Evolutionary conservation across 2,329 filamentous ascomycete species (phyloP).

Genomic region (Diaporthe longicolla): DNA sequence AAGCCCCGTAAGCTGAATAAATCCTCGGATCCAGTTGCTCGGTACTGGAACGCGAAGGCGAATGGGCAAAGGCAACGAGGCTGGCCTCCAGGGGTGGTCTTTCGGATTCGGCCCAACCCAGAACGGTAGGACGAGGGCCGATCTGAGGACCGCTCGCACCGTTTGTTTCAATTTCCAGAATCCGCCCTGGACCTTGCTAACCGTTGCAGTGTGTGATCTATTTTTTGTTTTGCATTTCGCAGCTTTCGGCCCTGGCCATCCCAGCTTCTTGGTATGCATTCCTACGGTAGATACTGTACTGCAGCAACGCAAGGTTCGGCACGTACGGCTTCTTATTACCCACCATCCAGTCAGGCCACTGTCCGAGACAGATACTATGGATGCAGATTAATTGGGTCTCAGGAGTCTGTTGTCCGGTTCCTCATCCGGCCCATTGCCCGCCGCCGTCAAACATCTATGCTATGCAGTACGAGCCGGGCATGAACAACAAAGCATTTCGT

Average conservation of each 20-base stretch:
- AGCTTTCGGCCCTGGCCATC: neutral
- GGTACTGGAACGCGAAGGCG: conserved; percentile 26
- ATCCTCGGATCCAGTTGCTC: conserved; percentile 38
- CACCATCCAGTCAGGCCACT: conserved; percentile 19
- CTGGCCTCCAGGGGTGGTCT: conserved; percentile 22
- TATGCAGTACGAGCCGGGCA: conserved; percentile 18
- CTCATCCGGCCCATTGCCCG: conserved; percentile 22
- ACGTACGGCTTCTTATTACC: conserved; percentile 18
- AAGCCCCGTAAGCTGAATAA: conserved; percentile 33
- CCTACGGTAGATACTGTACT: neutral
- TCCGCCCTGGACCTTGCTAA: conserved; percentile 28
- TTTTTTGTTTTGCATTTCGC: conserved; percentile 35
- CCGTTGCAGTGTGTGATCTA: conserved; percentile 25
- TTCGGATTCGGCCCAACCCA: conserved; percentile 7
- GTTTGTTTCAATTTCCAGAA: conserved; percentile 37
- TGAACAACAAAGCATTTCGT: conserved; percentile 11
- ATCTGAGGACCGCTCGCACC: conserved; percentile 20
- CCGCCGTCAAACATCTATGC: conserved; percentile 22
- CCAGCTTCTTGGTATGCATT: conserved; percentile 28
- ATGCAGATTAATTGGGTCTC: conserved; percentile 32
- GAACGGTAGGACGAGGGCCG: conserved; percentile 17
- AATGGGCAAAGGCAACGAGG: conserved; percentile 22
- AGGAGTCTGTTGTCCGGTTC: conserved; percentile 30
- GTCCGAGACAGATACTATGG: conserved; percentile 27
- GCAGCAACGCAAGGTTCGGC: conserved; percentile 20